phyloP scores from a whole-genome alignment of 2,329 filamentous ascomycete genomes.

The Fusarium secorum region DNA sequence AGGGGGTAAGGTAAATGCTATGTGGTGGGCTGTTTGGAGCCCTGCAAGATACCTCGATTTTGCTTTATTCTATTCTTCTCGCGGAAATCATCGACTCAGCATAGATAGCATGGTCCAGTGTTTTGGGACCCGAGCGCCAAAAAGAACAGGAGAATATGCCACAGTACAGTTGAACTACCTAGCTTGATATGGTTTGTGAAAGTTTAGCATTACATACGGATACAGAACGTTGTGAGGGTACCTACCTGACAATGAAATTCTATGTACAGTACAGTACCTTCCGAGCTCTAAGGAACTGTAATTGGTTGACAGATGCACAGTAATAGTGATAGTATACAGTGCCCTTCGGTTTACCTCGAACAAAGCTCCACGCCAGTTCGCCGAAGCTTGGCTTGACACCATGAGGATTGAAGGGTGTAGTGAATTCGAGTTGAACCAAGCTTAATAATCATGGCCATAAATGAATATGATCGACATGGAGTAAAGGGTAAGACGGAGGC shows the following conservation, averaged over 20 bases:
- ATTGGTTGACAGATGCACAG: not conserved
- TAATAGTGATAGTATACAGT: not conserved
- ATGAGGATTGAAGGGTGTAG: conserved; percentile 7
- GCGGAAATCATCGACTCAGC: conserved; percentile 10
- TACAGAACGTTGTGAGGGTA: not conserved
- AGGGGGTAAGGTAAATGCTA: conserved; percentile 10
- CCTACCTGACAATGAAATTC: not conserved
- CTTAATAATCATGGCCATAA: conserved; percentile 12
- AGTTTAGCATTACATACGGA: not conserved
- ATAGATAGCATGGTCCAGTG: conserved; percentile 20
- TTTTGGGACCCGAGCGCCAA: not conserved
- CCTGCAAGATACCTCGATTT: conserved; percentile 33
- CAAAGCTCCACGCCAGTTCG: not conserved
- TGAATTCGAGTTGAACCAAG: conserved; percentile 11
- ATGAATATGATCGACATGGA: conserved; percentile 22
- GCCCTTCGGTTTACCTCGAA: not conserved
- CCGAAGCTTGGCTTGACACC: conserved; percentile 14
- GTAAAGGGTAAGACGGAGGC: conserved; percentile 11
- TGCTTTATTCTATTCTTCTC: conserved; percentile 11
- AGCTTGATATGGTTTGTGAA: not conserved
- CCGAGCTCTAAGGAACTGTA: not conserved
- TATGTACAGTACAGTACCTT: no score
- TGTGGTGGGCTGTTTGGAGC: conserved; percentile 20
- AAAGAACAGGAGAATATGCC: conserved; percentile 8
- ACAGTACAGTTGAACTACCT: not conserved